Evolutionary conservation across 1,284 basidiomycete species (phyloP).

Genomic region (Wallemia mellicola): DNA sequence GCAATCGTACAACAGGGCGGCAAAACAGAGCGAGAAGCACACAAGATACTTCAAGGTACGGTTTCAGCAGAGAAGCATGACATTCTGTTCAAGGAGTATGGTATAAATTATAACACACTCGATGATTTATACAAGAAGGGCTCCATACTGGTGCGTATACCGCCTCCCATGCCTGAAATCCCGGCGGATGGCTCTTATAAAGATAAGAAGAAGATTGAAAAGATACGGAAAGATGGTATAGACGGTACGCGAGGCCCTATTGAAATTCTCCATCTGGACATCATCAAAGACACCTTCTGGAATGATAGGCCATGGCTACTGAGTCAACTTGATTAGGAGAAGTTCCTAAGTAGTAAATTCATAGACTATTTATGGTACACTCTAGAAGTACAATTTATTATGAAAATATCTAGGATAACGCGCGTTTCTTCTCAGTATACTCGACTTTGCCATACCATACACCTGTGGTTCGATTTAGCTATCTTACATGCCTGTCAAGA

Average conservation of each 20-base stretch:
- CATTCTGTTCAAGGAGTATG: conserved; percentile 49
- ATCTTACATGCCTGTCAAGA: neutral
- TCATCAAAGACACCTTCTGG: conserved; percentile 62
- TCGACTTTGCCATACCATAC: neutral
- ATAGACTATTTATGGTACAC: neutral
- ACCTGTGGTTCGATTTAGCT: neutral
- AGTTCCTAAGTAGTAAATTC: neutral
- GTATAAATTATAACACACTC: conserved; percentile 61
- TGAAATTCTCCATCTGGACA: conserved; percentile 39
- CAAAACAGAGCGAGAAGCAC: conserved; percentile 45
- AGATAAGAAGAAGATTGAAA: conserved; percentile 16
- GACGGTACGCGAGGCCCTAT: conserved; percentile 20
- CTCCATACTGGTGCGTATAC: conserved; percentile 39
- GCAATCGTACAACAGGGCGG: conserved; percentile 54
- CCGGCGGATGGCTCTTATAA: conserved; percentile 2
- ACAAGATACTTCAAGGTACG: conserved; percentile 44
- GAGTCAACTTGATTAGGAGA: conserved; percentile 6
- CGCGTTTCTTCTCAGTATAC: neutral
- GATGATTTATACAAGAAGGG: conserved; percentile 55
- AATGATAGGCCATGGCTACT: conserved; percentile 17
- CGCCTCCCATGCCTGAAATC: neutral
- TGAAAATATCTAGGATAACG: neutral
- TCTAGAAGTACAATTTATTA: neutral
- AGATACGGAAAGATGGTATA: conserved; percentile 13
- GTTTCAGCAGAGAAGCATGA: conserved; percentile 70